Base-by-base conservation (phyloP, 352 stramenopile species). In the Globisporangium viniferum region DNA sequence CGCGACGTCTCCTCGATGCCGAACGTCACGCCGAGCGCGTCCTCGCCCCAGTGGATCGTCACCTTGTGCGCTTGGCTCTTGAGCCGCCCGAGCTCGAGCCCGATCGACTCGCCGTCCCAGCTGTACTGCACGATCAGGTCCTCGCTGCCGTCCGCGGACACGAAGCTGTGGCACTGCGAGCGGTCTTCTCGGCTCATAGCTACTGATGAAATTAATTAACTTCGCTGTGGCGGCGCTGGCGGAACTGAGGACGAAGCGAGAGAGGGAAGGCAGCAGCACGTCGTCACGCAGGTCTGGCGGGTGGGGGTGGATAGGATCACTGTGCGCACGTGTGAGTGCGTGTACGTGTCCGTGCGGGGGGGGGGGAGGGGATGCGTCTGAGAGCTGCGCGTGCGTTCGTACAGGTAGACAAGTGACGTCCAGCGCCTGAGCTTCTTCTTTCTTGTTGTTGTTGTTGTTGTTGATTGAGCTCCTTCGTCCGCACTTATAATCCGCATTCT, bases 1-100 rank as follows among this genome's bases (percentile, higher is more conserved):
- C 83, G 76, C 27, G 86, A 92, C 20, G 79, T 82, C 39, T 87
- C 82, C 65, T 94, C 86, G 33, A 92, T 82, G 75, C 84, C 81
- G 46, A 94, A 82, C 8, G 86, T 91, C 44, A 94, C 73, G 57
- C 86, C 86, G 4, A 94, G 79, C 29, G 78, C 76, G 39, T 73
- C 58, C 0, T 62, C 69, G 12, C 73, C 71, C 84, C 82, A 90
- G 53, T 81, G 62, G 14, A 90, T 74, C 6, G 66, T 74, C 49
- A 73, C 65, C 9, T 53, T 58, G n/a, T 24, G 61, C 0, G 62
- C 57, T 20, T 71, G 27, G 18, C 74, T 54, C 68, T 80, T 79
- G 59, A 79, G 62, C 1, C 80, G 80, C 76, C 84, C 79, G 60
- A 91, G 78, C 31, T 91, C 81, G 4, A 91, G 74, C 0, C 77